Percentiles rank a stretch among this genome's conserved stretches.
phyloP scores from a whole-genome alignment of 192 early-diverging fungal species.

The Obelidium mucronatum region DNA sequence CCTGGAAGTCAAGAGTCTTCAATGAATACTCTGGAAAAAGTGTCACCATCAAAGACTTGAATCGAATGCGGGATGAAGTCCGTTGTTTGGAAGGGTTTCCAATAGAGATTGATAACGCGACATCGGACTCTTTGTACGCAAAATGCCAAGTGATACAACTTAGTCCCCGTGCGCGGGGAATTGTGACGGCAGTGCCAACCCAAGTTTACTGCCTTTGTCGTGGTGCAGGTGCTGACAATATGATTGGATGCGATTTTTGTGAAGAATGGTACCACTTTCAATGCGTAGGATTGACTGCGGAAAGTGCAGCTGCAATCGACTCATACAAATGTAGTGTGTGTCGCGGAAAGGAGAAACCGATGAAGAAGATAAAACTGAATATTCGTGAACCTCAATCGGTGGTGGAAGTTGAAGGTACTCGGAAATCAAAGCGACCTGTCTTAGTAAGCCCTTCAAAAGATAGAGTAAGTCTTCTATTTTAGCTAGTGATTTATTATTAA shows the following conservation, averaged over 20 bases:
- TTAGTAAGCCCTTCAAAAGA: no score
- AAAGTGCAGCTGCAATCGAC: constrained; percentile 64
- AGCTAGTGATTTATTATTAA: no score
- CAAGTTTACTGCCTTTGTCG: constrained; percentile 68
- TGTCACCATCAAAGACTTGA: no score
- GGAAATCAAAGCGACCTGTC: no score
- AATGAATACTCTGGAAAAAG: no score
- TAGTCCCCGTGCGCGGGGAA: not conserved
- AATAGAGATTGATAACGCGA: not conserved
- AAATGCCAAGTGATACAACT: constrained; percentile 4
- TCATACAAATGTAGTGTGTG: constrained; percentile 71
- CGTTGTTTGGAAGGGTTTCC: constrained; percentile 25
- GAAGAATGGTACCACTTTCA: constrained; percentile 81
- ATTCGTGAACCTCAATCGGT: no score
- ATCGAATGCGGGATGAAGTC: not conserved
- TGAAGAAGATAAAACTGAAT: not conserved
- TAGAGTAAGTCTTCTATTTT: no score
- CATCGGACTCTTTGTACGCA: not conserved
- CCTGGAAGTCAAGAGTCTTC: no score
- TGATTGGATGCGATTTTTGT: constrained; percentile 82
- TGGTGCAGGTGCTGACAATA: constrained; percentile 56
- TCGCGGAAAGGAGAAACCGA: not conserved
- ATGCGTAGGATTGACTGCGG: constrained; percentile 69
- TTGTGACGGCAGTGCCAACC: not conserved
- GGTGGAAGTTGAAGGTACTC: no score